Evolutionary conservation across 768 basidiomycete genomes (phyloP), one percentile per base, ranked within the genome.

Genomic region (Naganishia antarctica): DNA sequence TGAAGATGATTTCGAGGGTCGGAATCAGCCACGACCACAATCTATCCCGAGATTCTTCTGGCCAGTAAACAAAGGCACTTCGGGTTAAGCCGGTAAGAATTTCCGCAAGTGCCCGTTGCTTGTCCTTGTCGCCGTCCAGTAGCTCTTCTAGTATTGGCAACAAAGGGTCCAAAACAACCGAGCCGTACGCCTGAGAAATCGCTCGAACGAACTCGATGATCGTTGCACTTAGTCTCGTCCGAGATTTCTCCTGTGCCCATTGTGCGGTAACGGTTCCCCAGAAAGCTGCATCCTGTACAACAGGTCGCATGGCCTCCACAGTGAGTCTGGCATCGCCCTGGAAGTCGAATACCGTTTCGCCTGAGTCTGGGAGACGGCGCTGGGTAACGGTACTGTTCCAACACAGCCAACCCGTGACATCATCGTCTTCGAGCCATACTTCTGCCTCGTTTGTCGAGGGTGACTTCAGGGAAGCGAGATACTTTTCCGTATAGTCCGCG

Each of bases 71-170:
- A 28, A 63, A 57, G 15, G 87, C 85, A 34, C 90, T 91, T 67
- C 91, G 83, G 61, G 89, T 77, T 50, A 91, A 71, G 23, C 91
- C 91, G 37, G 83, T 81, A 28, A 92, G 73, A 32, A 91, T 80
- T 76, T 96, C 91, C 4, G 90, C 90, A 26, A 86, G 86, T 29
- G 89, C 89, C 26, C 90, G 83, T 73, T 91, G 91, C 77, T 90
- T 90, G 80, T 87, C 91, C 65, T 89, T 78, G 29, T 83, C 79
- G 43, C 91, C 88, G 18, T 80, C 78, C 15, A 78, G 73, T 32
- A 88, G 78, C 26, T 78, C 78, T 41, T 85, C 82, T 32, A 91
- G 70, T 13, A 83, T 82, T 0, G 85, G 85, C 65, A 80, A 82
- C 64, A 90, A 78, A 0, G 80, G 80, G 60, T 84, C 81, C 60